Conservation (phyloP, 768 basidiomycete genomes). For the Mycena indigotica region DNA sequence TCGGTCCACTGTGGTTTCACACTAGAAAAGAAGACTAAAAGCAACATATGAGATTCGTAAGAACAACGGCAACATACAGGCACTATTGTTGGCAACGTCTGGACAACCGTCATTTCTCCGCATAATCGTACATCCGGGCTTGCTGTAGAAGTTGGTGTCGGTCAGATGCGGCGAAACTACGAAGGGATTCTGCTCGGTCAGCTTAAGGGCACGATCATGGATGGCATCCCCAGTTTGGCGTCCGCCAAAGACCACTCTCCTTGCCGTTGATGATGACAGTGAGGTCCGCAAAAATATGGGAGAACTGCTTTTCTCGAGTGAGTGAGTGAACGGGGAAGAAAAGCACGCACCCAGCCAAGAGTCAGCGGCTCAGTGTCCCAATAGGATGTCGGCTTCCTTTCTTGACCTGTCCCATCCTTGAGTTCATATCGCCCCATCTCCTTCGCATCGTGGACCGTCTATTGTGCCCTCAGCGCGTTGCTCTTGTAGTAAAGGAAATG, state of each 20-base stretch:
- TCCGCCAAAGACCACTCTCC: slow-evolving; percentile 14
- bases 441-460: not conserved
- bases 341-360: not conserved
- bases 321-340: not conserved
- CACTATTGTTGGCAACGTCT: slow-evolving; percentile 13
- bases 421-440: not conserved
- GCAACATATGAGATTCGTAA: not conserved
- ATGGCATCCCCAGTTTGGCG: slow-evolving; percentile 4
- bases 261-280: slow-evolving; percentile 13
- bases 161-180: slow-evolving; percentile 7
- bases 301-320: slow-evolving; percentile 3
- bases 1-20: slow-evolving; percentile 3
- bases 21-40: slow-evolving; percentile 9
- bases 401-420: not conserved
- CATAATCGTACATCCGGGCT: slow-evolving; percentile 2
- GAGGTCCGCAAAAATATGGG: slow-evolving; percentile 10
- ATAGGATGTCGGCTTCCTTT: slow-evolving; percentile 1
- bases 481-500: not conserved
- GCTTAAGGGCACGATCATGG: not conserved
- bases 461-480: not conserved
- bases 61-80: slow-evolving; percentile 1
- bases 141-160: slow-evolving; percentile 3
- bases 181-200: slow-evolving; percentile 11
- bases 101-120: slow-evolving; percentile 7
- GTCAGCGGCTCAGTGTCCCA: not conserved